A percentile compares a stretch with the other conserved stretches of the same genome.
These are phyloP conservation scores for Trichoderma sp. DNA, from an alignment of 2,329 filamentous ascomycete genomes.

Conservation along the genomic window DNA sequence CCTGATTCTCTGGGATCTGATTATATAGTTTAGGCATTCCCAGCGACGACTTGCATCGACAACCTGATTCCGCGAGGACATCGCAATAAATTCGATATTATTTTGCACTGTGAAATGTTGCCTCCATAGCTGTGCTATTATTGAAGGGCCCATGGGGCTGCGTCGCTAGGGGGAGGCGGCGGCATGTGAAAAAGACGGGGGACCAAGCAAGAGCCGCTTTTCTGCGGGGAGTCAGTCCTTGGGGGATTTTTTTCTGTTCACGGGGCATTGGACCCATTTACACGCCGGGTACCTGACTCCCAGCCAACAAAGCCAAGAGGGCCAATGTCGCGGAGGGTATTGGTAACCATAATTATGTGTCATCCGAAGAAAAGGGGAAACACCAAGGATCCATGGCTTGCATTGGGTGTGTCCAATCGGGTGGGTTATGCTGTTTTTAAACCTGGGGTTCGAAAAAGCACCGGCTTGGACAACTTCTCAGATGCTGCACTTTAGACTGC, in stretches of 20 bases:
- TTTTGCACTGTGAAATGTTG: not conserved
- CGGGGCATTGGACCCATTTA: not conserved
- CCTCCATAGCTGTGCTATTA: not conserved
- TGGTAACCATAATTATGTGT: not conserved
- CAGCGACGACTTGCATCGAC: not conserved
- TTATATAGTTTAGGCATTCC: slow-evolving; percentile 46
- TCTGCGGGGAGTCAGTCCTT: not conserved
- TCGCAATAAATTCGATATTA: not conserved
- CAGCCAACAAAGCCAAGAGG: not conserved
- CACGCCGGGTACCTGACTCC: not conserved
- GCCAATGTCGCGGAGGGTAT: not conserved
- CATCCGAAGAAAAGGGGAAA: not conserved
- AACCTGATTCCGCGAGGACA: not conserved
- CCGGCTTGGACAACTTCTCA: not conserved
- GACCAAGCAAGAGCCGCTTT: not conserved
- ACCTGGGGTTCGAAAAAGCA: slow-evolving; percentile 10
- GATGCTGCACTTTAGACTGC: not conserved
- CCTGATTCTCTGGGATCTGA: slow-evolving; percentile 75
- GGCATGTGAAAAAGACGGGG: slow-evolving; percentile 16
- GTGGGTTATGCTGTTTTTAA: not conserved
- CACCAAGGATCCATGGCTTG: not conserved
- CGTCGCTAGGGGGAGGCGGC: not conserved
- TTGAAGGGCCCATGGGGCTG: not conserved
- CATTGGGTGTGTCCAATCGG: not conserved
- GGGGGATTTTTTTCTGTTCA: not conserved